Evolutionary conservation across 768 basidiomycete species (phyloP).

Genomic region (Panaeolus cyanescens): DNA sequence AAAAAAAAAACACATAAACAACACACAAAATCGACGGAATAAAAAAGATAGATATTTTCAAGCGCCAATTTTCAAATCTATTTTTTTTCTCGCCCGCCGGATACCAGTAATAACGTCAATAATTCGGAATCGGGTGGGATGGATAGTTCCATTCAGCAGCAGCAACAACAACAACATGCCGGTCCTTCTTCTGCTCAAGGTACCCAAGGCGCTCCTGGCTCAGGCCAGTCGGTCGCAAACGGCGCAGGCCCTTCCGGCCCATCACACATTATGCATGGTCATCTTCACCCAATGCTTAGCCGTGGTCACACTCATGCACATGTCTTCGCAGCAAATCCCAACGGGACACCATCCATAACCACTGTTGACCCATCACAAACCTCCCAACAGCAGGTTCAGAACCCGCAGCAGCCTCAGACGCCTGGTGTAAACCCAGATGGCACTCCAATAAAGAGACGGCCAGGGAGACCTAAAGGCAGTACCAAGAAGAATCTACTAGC

Average conservation of each 20-base stretch:
- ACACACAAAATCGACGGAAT: not conserved
- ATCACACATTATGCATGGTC: not conserved
- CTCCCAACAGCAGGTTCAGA: slow-evolving; percentile 10
- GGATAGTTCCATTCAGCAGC: slow-evolving; percentile 28
- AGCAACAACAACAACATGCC: slow-evolving; percentile 22
- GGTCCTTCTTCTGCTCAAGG: slow-evolving; percentile 7
- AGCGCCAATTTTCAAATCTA: not conserved
- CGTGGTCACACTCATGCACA: slow-evolving; percentile 3
- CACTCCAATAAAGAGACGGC: slow-evolving; percentile 55
- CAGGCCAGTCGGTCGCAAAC: not conserved
- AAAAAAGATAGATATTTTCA: slow-evolving; percentile 1
- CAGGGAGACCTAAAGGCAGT: slow-evolving; percentile 79
- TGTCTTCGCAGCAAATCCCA: not conserved
- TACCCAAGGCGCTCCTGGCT: not conserved
- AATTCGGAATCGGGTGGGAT: slow-evolving; percentile 10
- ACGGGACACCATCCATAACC: slow-evolving; percentile 12
- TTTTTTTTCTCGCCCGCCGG: not conserved
- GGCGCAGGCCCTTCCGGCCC: not conserved
- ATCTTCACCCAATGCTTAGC: not conserved
- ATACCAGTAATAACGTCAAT: slow-evolving; percentile 1
- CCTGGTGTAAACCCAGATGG: slow-evolving; percentile 20
- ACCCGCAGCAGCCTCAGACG: slow-evolving; percentile 8
- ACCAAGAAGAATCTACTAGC: slow-evolving; percentile 63
- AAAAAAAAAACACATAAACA: not conserved
- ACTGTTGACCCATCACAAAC: not conserved